Percentiles rank a stretch among this genome's conserved stretches.
These are phyloP conservation scores for Russula sp. DNA, from an alignment of 768 basidiomycete genomes.

Conservation along the genomic window DNA sequence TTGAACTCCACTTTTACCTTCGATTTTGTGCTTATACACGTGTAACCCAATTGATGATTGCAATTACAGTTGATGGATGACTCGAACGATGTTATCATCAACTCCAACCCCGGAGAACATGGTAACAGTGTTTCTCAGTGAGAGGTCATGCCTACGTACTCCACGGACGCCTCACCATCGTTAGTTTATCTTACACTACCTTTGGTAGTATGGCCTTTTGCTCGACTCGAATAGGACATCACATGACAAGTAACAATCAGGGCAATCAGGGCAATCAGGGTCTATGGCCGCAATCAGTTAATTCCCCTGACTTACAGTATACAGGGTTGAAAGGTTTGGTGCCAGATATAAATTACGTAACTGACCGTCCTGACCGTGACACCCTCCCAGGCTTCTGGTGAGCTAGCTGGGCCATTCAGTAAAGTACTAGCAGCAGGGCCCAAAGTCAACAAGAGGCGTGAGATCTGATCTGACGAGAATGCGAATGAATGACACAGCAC, in stretches of 20 bases:
- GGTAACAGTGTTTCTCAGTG: neutral
- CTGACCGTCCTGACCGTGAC: neutral
- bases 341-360: neutral
- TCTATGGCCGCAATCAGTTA: neutral
- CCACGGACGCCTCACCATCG: neutral
- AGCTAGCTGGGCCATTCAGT: neutral
- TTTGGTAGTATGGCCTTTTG: neutral
- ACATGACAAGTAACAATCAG: neutral
- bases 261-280: neutral
- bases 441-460: neutral
- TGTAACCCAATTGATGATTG: neutral
- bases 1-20: too few species aligned
- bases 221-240: neutral
- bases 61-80: too few species aligned
- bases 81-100: too few species aligned
- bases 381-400: neutral
- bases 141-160: neutral
- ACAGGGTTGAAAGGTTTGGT: too few species aligned
- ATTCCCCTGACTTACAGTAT: too few species aligned
- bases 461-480: neutral
- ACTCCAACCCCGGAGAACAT: too few species aligned
- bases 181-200: neutral
- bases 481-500: neutral
- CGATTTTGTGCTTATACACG: neutral
- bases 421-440: neutral